Evolutionary conservation across 495 filamentous ascomycete species (phyloP).

Genomic region (Penicillium cataractarum): DNA sequence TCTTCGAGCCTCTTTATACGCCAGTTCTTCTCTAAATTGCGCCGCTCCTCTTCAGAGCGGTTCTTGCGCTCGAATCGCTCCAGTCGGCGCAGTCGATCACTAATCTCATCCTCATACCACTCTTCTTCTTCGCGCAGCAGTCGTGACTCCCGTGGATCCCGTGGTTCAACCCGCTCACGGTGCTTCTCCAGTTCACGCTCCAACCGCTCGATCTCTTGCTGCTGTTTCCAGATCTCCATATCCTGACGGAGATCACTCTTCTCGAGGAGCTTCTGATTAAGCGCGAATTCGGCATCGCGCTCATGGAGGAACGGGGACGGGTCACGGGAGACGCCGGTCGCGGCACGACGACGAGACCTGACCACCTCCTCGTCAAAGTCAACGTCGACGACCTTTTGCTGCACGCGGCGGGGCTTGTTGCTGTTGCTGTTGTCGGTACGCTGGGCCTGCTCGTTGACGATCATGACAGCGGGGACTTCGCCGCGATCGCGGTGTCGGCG

Average conservation of each 20-base stretch:
- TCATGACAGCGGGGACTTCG: conserved; percentile 27
- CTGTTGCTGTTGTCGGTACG: conserved; percentile 18
- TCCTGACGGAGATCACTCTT: conserved; percentile 44
- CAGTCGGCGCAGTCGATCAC: conserved; percentile 37
- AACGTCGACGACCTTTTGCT: conserved; percentile 27
- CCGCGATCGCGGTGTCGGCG: conserved; percentile 34
- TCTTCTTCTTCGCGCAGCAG: conserved; percentile 40
- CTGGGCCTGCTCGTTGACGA: conserved; percentile 31
- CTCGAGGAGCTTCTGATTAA: conserved; percentile 44
- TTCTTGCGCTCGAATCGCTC: conserved; percentile 40
- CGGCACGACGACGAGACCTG: conserved; percentile 29
- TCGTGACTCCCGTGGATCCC: conserved; percentile 26
- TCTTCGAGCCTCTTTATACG: conserved; percentile 38
- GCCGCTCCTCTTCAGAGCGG: conserved; percentile 36
- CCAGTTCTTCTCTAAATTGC: conserved; percentile 32
- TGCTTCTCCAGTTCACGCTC: conserved; percentile 46
- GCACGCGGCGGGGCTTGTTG: conserved; percentile 26
- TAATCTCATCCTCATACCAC: conserved; percentile 43
- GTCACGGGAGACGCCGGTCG: conserved; percentile 21
- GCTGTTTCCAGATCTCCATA: conserved; percentile 43
- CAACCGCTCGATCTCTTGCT: conserved; percentile 50
- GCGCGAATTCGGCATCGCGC: conserved; percentile 43
- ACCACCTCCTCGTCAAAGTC: conserved; percentile 41
- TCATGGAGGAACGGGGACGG: conserved; percentile 35
- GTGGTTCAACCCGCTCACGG: conserved; percentile 28